These are phyloP conservation scores for Rhododendron griersonianum DNA, from an alignment of 148 eudicot species.

Conservation along the genomic window DNA sequence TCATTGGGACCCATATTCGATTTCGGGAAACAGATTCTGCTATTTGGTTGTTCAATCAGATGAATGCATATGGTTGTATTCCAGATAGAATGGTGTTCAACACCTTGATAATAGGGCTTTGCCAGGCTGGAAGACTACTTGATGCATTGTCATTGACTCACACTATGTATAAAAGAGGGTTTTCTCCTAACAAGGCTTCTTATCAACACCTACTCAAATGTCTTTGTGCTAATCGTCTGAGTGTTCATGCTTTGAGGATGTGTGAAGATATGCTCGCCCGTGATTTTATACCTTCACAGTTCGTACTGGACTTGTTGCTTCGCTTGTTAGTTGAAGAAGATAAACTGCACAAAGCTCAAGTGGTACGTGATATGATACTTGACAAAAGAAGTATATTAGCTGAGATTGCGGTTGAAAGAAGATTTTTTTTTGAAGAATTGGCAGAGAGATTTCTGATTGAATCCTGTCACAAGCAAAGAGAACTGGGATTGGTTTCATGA, in stretches of 20 bases:
- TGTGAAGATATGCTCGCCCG: slow-evolving; percentile 36
- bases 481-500: background rate
- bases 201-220: slow-evolving; percentile 31
- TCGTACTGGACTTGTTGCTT: slow-evolving; percentile 20
- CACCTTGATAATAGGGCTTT: slow-evolving; percentile 35
- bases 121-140: slow-evolving; percentile 28
- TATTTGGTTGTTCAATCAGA: slow-evolving; percentile 27
- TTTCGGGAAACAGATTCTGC: slow-evolving; percentile 28
- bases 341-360: slow-evolving; percentile 7
- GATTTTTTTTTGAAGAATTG: background rate
- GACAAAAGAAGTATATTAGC: background rate
- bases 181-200: slow-evolving; percentile 27
- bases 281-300: slow-evolving; percentile 25
- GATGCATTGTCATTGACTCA: slow-evolving; percentile 37
- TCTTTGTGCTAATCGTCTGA: slow-evolving; percentile 25
- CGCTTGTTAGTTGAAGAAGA: slow-evolving; percentile 30
- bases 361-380: slow-evolving; percentile 7
- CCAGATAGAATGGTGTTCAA: slow-evolving; percentile 31
- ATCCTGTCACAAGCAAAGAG: slow-evolving; percentile 1
- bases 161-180: slow-evolving; percentile 41
- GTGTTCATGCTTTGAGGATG: slow-evolving; percentile 23
- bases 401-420: background rate
- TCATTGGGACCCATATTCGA: slow-evolving; percentile 38
- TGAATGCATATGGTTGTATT: slow-evolving; percentile 27
- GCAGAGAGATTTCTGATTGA: background rate